These are phyloP conservation scores for Aspergillus asperescens DNA, from an alignment of 495 filamentous ascomycete genomes.

Conservation along the genomic window DNA sequence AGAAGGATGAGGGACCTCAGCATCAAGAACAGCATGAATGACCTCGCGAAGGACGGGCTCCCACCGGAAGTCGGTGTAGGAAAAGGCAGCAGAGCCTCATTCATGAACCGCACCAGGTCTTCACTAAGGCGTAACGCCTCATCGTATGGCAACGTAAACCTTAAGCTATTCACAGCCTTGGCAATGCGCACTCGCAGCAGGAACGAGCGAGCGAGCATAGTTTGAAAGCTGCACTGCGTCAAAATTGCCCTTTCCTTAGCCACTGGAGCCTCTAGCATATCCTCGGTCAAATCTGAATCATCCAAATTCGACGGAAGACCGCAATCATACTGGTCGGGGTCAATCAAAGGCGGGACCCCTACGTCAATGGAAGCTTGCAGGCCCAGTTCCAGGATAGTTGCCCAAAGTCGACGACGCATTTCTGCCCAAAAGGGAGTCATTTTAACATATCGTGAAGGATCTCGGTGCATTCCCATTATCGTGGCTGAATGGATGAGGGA, in stretches of 20 bases:
- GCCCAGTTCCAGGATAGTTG: conserved; percentile 55
- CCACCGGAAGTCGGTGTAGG: conserved; percentile 19
- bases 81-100: conserved; percentile 26
- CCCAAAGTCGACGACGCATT: conserved; percentile 56
- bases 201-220: conserved; percentile 43
- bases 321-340: conserved; percentile 45
- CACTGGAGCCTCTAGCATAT: conserved; percentile 30
- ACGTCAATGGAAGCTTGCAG: conserved; percentile 54
- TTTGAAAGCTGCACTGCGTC: conserved; percentile 51
- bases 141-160: conserved; percentile 45
- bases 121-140: conserved; percentile 45
- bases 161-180: conserved; percentile 45
- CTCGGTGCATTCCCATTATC: conserved; percentile 55
- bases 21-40: conserved; percentile 38
- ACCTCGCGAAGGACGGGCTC: conserved; percentile 32
- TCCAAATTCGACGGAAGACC: conserved; percentile 51
- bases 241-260: conserved; percentile 29
- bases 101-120: conserved; percentile 33
- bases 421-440: conserved; percentile 48
- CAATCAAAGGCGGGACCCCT: conserved; percentile 47
- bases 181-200: conserved; percentile 45
- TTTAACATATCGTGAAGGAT: conserved; percentile 47
- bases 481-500: conserved; percentile 52
- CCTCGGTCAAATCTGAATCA: conserved; percentile 50
- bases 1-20: conserved; percentile 50